Base-by-base conservation (phyloP, 306 rosid species). In the Glycine latifolia region DNA sequence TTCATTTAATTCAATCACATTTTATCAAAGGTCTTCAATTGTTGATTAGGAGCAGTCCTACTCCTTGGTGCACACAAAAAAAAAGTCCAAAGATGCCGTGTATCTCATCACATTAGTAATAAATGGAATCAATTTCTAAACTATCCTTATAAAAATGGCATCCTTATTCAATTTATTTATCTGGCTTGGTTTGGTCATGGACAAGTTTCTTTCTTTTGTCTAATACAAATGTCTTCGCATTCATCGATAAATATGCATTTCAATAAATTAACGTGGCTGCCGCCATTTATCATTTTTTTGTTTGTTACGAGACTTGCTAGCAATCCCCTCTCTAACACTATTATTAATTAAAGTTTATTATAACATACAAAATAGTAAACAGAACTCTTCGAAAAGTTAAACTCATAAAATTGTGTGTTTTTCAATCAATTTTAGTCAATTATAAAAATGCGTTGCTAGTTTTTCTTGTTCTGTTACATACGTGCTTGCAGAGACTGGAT, bases 171-270 rank as follows among this genome's bases (percentile, higher is more conserved):
- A 20, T 20, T 20, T 20, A 20, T 20, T 20, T 20, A 20, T 20
- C 20, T 0, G 20, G 20, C 20, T 20, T 20, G 20, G 20, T 20
- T 20, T 20, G 20, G 20, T 20, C 20, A 20, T 20, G 20, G 20
- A 20, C 20, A 20, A 20, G 20, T 20, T 75, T 59, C 81, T 26
- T 41, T 79, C 43, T 26, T 67, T 50, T 58, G 44, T 75, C 10
- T 73, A 58, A 44, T 35, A 11, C 44, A 68, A 61, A 3, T 1
- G 56, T 60, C 39, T 35, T 35, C 39, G 39, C 4, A 35, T 35
- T 26, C 31, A 26, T 26, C 3, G 39, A 35, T 35, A 35, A 35
- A 35, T 35, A 35, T 35, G 39, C 17, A 16, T 37, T 62, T 49
- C 48, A 69, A 75, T 55, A 55, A 77, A 66, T 31, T 10, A 77